A percentile compares a stretch with the other conserved stretches of the same genome.
Evolutionary conservation across 495 filamentous ascomycete genomes (phyloP).

Genomic region (Neurospora africana): DNA sequence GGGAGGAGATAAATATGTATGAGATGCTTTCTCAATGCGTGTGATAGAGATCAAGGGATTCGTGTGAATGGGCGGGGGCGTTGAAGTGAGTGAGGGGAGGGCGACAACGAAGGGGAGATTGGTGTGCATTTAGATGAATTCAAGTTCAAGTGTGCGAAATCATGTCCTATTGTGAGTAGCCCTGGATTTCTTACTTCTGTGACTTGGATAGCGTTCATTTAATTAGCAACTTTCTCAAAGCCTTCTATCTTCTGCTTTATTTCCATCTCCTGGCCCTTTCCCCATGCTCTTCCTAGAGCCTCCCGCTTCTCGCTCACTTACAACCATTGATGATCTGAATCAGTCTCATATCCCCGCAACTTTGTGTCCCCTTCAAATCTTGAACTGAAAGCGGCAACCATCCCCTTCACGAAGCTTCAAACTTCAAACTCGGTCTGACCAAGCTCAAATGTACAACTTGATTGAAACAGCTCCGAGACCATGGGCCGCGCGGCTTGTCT

Average conservation of each 20-base stretch:
- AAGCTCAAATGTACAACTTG: neutral
- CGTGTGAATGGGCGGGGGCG: neutral
- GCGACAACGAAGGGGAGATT: neutral
- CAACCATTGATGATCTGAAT: neutral
- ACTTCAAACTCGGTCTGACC: neutral
- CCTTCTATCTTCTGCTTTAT: neutral
- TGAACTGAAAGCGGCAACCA: neutral
- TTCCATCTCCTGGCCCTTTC: neutral
- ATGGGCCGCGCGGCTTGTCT: neutral
- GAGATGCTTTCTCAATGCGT: neutral
- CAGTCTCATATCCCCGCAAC: neutral
- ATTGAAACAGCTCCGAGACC: neutral
- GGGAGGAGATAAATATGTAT: neutral
- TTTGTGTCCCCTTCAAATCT: neutral
- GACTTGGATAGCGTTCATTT: too few relatives aligned
- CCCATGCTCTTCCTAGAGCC: neutral
- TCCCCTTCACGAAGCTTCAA: neutral
- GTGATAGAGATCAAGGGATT: neutral
- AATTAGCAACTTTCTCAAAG: neutral
- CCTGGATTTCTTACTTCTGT: neutral
- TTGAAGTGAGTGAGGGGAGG: neutral
- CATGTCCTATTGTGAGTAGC: neutral
- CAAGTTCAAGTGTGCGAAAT: too few relatives aligned
- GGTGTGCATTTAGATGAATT: neutral
- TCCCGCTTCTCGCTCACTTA: neutral